Evolutionary conservation across 768 basidiomycete genomes (phyloP).

Genomic region (Boletus speciosus): DNA sequence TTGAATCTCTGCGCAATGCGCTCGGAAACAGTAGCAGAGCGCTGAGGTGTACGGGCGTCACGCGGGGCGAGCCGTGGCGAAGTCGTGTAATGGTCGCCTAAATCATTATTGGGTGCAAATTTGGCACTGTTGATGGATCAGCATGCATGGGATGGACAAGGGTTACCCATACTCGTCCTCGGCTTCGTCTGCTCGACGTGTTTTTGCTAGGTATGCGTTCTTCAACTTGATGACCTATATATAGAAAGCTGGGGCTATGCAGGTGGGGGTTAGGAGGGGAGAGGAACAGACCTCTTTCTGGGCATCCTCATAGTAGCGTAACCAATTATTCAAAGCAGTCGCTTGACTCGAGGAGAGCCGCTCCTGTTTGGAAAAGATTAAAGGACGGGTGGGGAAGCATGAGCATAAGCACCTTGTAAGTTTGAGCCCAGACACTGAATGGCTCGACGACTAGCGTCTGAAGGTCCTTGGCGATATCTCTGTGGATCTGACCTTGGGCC

Average conservation of each 20-base stretch:
- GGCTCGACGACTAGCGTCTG: conserved; percentile 73
- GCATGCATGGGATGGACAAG: neutral
- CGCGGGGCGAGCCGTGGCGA: conserved; percentile 66
- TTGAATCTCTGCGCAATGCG: conserved; percentile 80
- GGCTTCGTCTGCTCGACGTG: conserved; percentile 82
- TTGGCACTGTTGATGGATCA: conserved; percentile 56
- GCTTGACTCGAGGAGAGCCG: conserved; percentile 57
- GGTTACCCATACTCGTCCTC: conserved; percentile 79
- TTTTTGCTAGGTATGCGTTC: conserved; percentile 72
- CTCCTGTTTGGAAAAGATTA: conserved; percentile 40
- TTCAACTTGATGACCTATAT: conserved; percentile 61
- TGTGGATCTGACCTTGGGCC: conserved; percentile 73
- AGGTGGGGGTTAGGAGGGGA: neutral
- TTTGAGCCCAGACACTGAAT: conserved; percentile 75
- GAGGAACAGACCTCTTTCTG: conserved; percentile 53
- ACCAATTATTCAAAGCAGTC: conserved; percentile 61
- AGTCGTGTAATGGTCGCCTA: conserved; percentile 74
- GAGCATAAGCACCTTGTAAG: conserved; percentile 53
- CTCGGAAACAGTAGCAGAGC: conserved; percentile 81
- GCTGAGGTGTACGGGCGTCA: conserved; percentile 52
- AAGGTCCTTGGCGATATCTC: conserved; percentile 69
- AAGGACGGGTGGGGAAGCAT: conserved; percentile 5
- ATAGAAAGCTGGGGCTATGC: neutral
- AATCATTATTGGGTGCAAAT: conserved; percentile 71
- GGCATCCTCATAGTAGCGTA: conserved; percentile 67